These are phyloP conservation scores for Kwoniella newhampshirensis DNA, from an alignment of 768 basidiomycete genomes.

Conservation along the genomic window DNA sequence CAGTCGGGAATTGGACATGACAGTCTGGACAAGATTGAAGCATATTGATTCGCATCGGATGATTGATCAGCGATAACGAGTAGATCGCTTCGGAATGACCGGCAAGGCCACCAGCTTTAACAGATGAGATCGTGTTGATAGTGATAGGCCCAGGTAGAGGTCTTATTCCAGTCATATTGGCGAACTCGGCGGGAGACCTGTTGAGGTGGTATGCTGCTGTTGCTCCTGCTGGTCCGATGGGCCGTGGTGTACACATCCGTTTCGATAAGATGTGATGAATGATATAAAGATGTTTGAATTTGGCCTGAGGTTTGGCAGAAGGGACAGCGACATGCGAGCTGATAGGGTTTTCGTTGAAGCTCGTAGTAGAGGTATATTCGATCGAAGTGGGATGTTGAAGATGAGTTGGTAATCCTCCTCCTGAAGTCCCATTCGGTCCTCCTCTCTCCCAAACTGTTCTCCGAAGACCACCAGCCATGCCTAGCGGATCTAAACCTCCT, in stretches of 20 bases:
- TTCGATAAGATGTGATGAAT: slow-evolving; percentile 28
- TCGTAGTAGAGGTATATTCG: background rate
- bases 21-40: slow-evolving; percentile 9
- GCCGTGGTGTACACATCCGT: slow-evolving; percentile 19
- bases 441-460: slow-evolving; percentile 38
- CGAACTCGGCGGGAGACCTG: too few species aligned
- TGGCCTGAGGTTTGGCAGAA: slow-evolving; percentile 33
- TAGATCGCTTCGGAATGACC: slow-evolving; percentile 50
- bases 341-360: slow-evolving; percentile 19
- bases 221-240: too few species aligned
- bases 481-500: slow-evolving; percentile 25
- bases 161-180: too few species aligned
- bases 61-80: slow-evolving; percentile 40
- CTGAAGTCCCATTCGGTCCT: background rate
- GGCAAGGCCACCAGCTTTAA: slow-evolving; percentile 43
- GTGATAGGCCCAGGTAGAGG: slow-evolving; percentile 16
- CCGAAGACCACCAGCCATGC: slow-evolving; percentile 29
- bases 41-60: slow-evolving; percentile 34
- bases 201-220: too few species aligned
- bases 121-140: slow-evolving; percentile 40
- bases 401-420: slow-evolving; percentile 9
- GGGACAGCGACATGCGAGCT: slow-evolving; percentile 38
- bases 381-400: background rate
- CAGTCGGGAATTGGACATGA: background rate
- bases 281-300: slow-evolving; percentile 49